phyloP scores from a whole-genome alignment of 768 basidiomycete genomes.

The Rhodosporidiobolus odoratus region DNA sequence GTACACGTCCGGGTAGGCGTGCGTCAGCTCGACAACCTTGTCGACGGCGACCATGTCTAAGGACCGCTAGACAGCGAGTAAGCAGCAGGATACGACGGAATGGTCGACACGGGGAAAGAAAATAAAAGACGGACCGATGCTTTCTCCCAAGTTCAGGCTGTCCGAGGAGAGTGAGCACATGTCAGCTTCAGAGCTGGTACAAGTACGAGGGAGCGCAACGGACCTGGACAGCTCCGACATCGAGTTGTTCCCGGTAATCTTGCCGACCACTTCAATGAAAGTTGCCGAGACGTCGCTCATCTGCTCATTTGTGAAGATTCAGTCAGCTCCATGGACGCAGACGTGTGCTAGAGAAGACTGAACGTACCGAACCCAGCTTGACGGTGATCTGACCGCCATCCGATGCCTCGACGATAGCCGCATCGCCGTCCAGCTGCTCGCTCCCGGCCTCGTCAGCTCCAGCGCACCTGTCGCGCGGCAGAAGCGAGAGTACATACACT shows the following conservation, averaged over 20 bases:
- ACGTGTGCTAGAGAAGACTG: not conserved
- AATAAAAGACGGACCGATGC: constrained; percentile 5
- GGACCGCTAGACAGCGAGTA: not conserved
- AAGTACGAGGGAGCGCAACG: not conserved
- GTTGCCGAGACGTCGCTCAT: not conserved
- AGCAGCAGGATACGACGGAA: not conserved
- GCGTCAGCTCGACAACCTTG: constrained; percentile 27
- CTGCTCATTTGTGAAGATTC: not conserved
- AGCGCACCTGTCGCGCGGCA: too few species aligned
- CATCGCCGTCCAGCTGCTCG: constrained; percentile 8
- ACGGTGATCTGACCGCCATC: constrained; percentile 27
- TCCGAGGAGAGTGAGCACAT: not conserved
- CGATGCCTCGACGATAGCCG: constrained; percentile 7
- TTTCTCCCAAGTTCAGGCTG: constrained; percentile 31
- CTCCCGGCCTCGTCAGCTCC: not conserved
- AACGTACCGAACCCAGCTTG: constrained; percentile 7
- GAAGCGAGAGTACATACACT: not conserved
- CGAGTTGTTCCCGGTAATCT: not conserved
- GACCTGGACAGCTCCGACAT: constrained; percentile 22
- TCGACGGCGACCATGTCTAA: constrained; percentile 27
- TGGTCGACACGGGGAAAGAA: not conserved
- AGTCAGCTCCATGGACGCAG: not conserved
- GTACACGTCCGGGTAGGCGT: constrained; percentile 31
- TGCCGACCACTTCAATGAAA: constrained; percentile 32
- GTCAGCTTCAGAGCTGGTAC: not conserved